These are phyloP conservation scores for Rhodamnia rubescens DNA, from an alignment of 345 rosid species.

Conservation along the genomic window DNA sequence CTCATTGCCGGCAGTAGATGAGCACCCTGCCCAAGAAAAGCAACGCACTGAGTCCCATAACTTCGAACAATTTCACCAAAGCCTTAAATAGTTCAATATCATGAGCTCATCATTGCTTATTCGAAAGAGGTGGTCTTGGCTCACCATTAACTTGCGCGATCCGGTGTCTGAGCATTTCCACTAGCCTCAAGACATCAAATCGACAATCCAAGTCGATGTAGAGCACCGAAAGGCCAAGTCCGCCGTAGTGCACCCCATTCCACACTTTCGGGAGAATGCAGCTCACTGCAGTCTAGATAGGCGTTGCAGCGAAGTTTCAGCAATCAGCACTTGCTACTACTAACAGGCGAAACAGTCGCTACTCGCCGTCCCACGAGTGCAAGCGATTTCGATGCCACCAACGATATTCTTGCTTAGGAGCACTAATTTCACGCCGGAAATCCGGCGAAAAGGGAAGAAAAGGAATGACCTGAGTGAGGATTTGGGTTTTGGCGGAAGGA, in stretches of 20 bases:
- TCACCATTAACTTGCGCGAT: conserved; percentile 26
- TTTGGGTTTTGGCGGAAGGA: conserved; percentile 64
- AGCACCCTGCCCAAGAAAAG: neutral
- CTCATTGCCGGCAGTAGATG: conserved; percentile 15
- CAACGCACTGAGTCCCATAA: neutral
- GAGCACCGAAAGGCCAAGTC: conserved; percentile 42
- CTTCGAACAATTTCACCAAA: neutral
- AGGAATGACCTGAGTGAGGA: conserved; percentile 33
- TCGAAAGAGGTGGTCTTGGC: neutral
- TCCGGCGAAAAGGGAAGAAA: neutral
- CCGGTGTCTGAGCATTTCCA: conserved; percentile 47
- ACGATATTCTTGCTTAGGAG: neutral
- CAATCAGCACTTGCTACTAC: neutral
- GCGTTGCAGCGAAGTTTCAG: neutral
- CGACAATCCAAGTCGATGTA: conserved; percentile 76
- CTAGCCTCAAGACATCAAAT: conserved; percentile 47
- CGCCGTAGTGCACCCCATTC: conserved; percentile 60
- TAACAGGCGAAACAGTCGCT: neutral
- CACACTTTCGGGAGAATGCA: conserved; percentile 62
- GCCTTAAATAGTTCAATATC: neutral
- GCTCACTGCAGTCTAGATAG: conserved; percentile 31
- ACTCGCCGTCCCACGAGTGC: neutral
- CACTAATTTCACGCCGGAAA: neutral
- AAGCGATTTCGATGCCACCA: neutral
- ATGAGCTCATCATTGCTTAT: neutral